These are phyloP conservation scores for Amanita rimosa DNA, from an alignment of 768 basidiomycete genomes.

Conservation along the genomic window DNA sequence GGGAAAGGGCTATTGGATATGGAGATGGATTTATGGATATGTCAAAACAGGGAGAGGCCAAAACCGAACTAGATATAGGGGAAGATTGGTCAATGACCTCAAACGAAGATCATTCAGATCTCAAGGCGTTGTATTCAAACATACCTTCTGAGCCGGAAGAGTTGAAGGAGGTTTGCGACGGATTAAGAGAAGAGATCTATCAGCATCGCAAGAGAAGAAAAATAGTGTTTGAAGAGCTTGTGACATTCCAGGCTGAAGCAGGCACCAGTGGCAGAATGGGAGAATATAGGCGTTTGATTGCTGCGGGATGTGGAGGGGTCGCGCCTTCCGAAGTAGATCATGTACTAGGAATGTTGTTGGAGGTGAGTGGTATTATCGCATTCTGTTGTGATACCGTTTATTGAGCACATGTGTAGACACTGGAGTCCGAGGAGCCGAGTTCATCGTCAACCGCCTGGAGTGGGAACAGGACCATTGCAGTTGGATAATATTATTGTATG, in stretches of 20 bases:
- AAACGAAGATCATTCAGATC: constrained; percentile 51
- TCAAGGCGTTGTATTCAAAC: constrained; percentile 44
- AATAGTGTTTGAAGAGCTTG: constrained; percentile 63
- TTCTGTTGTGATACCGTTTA: background rate
- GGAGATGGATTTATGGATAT: constrained; percentile 46
- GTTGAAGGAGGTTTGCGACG: constrained; percentile 43
- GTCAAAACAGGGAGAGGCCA: constrained; percentile 30
- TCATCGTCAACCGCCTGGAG: constrained; percentile 42
- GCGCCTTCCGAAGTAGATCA: constrained; percentile 82
- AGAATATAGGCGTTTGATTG: constrained; percentile 82
- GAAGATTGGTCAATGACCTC: constrained; percentile 24
- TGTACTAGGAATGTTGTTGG: constrained; percentile 73
- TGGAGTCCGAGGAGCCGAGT: constrained; percentile 75
- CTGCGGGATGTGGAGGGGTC: constrained; percentile 82
- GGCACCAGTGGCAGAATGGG: constrained; percentile 85
- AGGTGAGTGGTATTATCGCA: constrained; percentile 35
- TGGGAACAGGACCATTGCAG: constrained; percentile 22
- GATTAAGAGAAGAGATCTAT: constrained; percentile 51
- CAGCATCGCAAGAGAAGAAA: constrained; percentile 60
- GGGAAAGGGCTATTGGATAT: constrained; percentile 61
- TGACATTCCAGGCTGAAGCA: constrained; percentile 76
- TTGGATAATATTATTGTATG: constrained; percentile 13
- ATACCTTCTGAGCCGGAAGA: constrained; percentile 48
- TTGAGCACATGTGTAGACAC: constrained; percentile 34
- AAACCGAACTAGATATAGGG: constrained; percentile 23